Percentiles rank a stretch among this genome's conserved stretches.
Conservation (phyloP, 108 stramenopile genomes). For the Thalassiosira profunda region DNA sequence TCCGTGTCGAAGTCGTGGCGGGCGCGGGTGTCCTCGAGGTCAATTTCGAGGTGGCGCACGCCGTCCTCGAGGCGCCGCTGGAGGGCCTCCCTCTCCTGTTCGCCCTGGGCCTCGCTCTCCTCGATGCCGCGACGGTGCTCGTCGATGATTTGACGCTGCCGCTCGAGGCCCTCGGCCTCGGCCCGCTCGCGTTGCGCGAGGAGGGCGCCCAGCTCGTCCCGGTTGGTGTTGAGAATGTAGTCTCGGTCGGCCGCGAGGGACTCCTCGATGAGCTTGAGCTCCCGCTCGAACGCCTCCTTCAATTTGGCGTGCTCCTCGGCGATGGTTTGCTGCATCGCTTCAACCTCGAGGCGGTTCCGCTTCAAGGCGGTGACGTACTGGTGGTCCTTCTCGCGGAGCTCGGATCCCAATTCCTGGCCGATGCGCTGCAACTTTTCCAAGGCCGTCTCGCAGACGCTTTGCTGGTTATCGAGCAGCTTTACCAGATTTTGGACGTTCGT, state of each 20-base stretch:
- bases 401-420: constrained; percentile 26
- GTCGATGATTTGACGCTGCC: constrained; percentile 24
- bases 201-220: constrained; percentile 33
- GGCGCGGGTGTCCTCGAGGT: constrained; percentile 32
- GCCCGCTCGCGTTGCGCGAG: constrained; percentile 26
- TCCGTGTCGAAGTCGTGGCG: constrained; percentile 39
- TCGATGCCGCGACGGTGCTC: constrained; percentile 29
- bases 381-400: constrained; percentile 42
- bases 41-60: constrained; percentile 29
- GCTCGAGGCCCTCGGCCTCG: constrained; percentile 19
- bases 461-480: constrained; percentile 25
- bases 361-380: constrained; percentile 48
- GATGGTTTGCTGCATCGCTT: constrained; percentile 24
- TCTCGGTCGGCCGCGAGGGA: constrained; percentile 30
- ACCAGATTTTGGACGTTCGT: constrained; percentile 34
- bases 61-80: constrained; percentile 30
- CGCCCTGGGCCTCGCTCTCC: constrained; percentile 22
- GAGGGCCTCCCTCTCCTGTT: constrained; percentile 9
- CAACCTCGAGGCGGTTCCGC: constrained; percentile 37
- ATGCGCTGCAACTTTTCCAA: constrained; percentile 35
- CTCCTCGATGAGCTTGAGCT: constrained; percentile 35
- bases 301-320: constrained; percentile 27
- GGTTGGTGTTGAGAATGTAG: constrained; percentile 9
- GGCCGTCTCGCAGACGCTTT: constrained; percentile 16
- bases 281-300: constrained; percentile 36